Evolutionary conservation across 108 stramenopile genomes (phyloP), one percentile per base, ranked within the genome.

Genomic region (Stephanodiscus minutulus): DNA sequence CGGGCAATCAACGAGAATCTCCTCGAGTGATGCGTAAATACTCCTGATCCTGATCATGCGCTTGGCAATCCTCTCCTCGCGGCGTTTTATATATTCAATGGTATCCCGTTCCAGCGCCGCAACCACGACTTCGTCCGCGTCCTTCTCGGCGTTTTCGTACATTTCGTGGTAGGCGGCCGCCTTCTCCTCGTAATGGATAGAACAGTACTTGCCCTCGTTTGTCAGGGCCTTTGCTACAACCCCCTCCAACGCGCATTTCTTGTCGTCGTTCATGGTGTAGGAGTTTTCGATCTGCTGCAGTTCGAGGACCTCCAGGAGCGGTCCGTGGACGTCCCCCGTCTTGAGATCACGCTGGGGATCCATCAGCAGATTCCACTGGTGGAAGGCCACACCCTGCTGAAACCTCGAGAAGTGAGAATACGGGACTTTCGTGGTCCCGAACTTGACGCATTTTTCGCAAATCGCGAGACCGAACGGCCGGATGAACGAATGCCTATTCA

Each of bases 371-470:
- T 72, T 79, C 77, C 77, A 79, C 27, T 72, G 59, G 53, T 61
- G 46, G 44, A 79, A 72, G 0, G 77, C 77, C 48, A 79, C 77
- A 4, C 66, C 64, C 18, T 67, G 50, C 29, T 64, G 54, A 56
- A 61, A 41, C 28, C 66, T 39, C 21, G 68, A 64, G 33, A 72
- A 79, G 50, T 72, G 70, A 8, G 64, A 50, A 52, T 72, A 72
- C 0, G 65, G 44, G 17, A 79, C 54, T 57, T 72, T 77, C 31
- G 69, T 71, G 20, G 65, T 61, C 8, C 66, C 71, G 66, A 72
- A 75, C 39, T 75, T 80, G 68, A 76, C 60, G 63, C 79, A 80
- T 28, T 64, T 76, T 1, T 76, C 69, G 41, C 79, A 80, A 39
- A 80, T 58, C 8, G 79, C 79, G 54, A 80, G 31, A 20, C 79